Evolutionary conservation across 163 green algal species (phyloP), one percentile per base, ranked within the genome.

Genomic region (Chloromonas sp.): DNA sequence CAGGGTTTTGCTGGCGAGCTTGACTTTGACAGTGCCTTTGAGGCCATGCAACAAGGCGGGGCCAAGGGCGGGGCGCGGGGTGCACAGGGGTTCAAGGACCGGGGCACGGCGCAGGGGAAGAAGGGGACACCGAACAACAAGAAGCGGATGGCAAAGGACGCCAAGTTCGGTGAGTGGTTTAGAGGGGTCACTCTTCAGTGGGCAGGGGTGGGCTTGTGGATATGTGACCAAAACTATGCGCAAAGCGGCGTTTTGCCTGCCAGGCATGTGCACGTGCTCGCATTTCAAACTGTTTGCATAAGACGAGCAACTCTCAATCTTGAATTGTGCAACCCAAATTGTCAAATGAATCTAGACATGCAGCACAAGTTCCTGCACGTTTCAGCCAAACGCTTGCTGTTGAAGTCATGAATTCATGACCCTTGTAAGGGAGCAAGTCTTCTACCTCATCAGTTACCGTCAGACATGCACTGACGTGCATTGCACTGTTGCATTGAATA

Each of bases 1-100:
- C 85, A 95, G 90, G 94, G 93, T 83, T 97, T 93, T 86, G 85
- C 85, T 1, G 94, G 93, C 0, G 92, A 97, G 89, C 88, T 97
- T 79, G 93, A 97, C 85, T 87, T 95, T 81, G 94, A 97, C 60
- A 89, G 83, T 0, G 91, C 93, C 84, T 91, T 97, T 70, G 88
- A 83, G 1, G 58, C 74, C 5, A 84, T 92, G 84, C 84, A 90
- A n/a, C 84, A 78, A 79, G n/a, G 59, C 79, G 58, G 15, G 36
- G 70, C 62, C 62, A 60, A 13, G 11, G 58, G 59, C 2, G 62
- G 14, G 59, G 5, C 58, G 58, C 59, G 66, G 8, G 5, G 66
- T 76, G 5, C 11, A 8, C 66, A n/a, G 66, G 66, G 8, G 8
- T 11, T 76, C 8, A 76, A 8, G 11, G 71, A 78, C 82, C 79